Percentiles rank a stretch among this genome's conserved stretches.
phyloP scores from a whole-genome alignment of 345 rosid genomes.

The Hibiscus trionum region DNA sequence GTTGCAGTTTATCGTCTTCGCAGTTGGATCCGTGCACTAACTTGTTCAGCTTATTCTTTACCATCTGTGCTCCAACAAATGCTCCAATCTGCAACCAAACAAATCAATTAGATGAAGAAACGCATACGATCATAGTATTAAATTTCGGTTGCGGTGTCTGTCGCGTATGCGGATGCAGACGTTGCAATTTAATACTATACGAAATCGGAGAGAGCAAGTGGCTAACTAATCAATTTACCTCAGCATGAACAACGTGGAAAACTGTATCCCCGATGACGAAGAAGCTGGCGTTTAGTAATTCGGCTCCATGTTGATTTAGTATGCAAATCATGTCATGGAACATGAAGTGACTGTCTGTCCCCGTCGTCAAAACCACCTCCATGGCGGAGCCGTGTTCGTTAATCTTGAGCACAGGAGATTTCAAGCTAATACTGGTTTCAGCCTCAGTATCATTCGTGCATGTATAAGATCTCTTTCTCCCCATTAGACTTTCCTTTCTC shows the following conservation, averaged over 20 bases:
- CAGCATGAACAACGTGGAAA: conserved; percentile 31
- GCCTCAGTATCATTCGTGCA: neutral
- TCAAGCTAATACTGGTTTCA: neutral
- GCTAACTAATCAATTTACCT: conserved; percentile 22
- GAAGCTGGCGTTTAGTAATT: conserved; percentile 31
- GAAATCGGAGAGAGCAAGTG: neutral
- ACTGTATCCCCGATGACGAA: conserved; percentile 19
- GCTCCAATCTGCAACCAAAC: conserved; percentile 23
- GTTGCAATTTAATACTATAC: too few species aligned
- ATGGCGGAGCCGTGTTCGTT: conserved; percentile 28
- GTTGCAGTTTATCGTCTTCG: conserved; percentile 12
- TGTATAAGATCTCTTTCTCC: conserved; percentile 21
- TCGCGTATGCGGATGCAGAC: too few species aligned
- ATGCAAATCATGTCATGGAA: conserved; percentile 33
- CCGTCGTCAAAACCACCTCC: conserved; percentile 27
- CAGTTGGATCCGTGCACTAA: conserved; percentile 24
- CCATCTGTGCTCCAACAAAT: conserved; percentile 27
- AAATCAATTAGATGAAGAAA: neutral
- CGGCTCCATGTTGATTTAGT: conserved; percentile 34
- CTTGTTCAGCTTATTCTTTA: conserved; percentile 29
- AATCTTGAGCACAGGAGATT: conserved; percentile 30
- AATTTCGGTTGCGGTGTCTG: too few species aligned
- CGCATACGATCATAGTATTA: too few species aligned
- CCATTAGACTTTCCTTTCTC: conserved; percentile 24
- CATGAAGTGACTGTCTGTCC: conserved; percentile 21